Evolutionary conservation across 1,284 basidiomycete genomes (phyloP), one percentile per base, ranked within the genome.

Genomic region (Afroboletus lepidellus): DNA sequence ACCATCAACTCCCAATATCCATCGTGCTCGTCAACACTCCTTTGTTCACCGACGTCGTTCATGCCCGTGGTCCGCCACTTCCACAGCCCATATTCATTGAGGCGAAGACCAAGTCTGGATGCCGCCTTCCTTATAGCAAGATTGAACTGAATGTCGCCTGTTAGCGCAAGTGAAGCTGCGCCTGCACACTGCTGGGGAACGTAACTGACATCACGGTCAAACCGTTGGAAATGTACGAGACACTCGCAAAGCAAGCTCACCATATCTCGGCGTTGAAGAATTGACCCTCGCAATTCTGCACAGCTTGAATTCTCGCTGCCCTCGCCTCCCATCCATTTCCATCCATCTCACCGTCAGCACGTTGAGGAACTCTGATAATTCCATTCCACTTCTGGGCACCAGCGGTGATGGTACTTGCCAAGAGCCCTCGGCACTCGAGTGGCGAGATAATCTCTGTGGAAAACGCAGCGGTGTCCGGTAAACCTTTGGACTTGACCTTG

Each of bases 31-130:
- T 61, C 47, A 8, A 61, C 30, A 20, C 48, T 50, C 34, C 18
- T 30, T 38, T 43, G 51, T 18, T 48, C 49, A 29, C 49, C 44
- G 6, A 34, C 15, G 5, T 45, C 47, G 15, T 56, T 39, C 29
- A 18, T 16, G 16, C 29, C 13, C 21, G 25, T 45, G 5, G 18
- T 49, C 29, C 15, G 69, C 79, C 79, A 81, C 51, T 63, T 71
- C 83, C 83, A 85, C 6, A 85, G 60, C 8, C 84, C 84, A 56
- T 74, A 77, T 54, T 82, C 79, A 59, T 83, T 78, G 46, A 85
- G 70, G 21, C 73, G 66, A 58, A 81, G 59, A 8, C 75, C 77
- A 16, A 73, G 56, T 41, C 64, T 70, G 7, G 63, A 49, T 0
- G 83, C 83, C 44, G 69, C 67, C n/a, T 56, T 60, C 37, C 69